Conservation (phyloP, 2,329 filamentous ascomycete species). For the Tolypocladium paradoxum region DNA sequence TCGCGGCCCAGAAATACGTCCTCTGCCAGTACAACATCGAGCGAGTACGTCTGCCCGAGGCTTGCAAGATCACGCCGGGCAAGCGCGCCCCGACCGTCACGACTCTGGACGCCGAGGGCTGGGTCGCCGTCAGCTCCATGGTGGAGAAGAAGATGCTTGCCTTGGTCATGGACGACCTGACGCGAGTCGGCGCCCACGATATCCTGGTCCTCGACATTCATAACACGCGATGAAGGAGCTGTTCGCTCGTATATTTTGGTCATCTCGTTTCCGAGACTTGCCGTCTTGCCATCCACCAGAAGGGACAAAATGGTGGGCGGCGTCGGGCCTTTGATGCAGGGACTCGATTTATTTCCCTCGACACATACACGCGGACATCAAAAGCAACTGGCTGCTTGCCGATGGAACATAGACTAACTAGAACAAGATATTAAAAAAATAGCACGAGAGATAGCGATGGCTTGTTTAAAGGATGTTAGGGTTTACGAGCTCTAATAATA, state of each 20-base stretch:
- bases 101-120: constrained; percentile 75
- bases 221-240: constrained; percentile 50
- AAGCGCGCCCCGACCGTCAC: constrained; percentile 90
- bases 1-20: constrained; percentile 87
- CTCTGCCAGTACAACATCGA: constrained; percentile 95
- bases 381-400: not conserved
- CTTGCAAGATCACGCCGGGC: constrained; percentile 74
- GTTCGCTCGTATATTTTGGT: not conserved
- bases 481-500: too few species aligned
- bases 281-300: not conserved
- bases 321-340: not conserved
- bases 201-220: constrained; percentile 79
- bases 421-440: not conserved
- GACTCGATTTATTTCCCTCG: not conserved
- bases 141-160: constrained; percentile 82
- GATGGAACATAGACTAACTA: not conserved
- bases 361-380: not conserved
- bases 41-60: constrained; percentile 53
- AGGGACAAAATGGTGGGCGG: not conserved
- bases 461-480: not conserved
- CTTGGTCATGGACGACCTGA: constrained; percentile 75
- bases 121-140: constrained; percentile 94
- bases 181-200: constrained; percentile 66
- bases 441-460: not conserved
- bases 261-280: not conserved